These are phyloP conservation scores for Periglandula ipomoeae DNA, from an alignment of 2,329 filamentous ascomycete genomes.

Conservation along the genomic window DNA sequence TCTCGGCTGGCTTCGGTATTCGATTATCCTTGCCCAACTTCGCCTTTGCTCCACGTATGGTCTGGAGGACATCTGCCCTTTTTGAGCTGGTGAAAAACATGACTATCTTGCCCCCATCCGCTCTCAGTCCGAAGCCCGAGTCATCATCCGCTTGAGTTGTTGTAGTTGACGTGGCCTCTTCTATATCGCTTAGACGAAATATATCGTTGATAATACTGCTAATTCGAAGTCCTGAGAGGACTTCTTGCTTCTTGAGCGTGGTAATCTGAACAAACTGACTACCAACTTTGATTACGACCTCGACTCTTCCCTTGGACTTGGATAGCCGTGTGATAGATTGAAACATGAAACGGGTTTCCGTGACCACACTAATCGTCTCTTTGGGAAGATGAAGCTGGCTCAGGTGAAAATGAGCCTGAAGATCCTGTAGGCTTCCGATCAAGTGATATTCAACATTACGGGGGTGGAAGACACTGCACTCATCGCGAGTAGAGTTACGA, in stretches of 20 bases:
- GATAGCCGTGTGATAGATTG: constrained; percentile 57
- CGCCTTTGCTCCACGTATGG: constrained; percentile 52
- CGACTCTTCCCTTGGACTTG: constrained; percentile 61
- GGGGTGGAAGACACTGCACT: constrained; percentile 51
- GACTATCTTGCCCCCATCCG: constrained; percentile 60
- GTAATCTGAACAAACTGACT: constrained; percentile 63
- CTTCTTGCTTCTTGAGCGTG: constrained; percentile 59
- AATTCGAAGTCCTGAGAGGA: constrained; percentile 52
- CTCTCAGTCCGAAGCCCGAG: constrained; percentile 56
- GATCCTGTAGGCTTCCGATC: constrained; percentile 54
- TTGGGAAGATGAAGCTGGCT: constrained; percentile 59
- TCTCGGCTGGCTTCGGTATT: constrained; percentile 51
- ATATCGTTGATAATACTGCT: constrained; percentile 61
- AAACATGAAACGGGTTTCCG: constrained; percentile 56
- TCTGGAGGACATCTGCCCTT: constrained; percentile 53
- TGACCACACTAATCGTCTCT: constrained; percentile 60
- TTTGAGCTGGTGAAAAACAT: constrained; percentile 64
- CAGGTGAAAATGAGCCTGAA: constrained; percentile 58
- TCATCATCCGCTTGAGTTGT: constrained; percentile 57
- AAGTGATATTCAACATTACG: constrained; percentile 58
- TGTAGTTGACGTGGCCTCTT: constrained; percentile 48
- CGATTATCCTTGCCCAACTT: constrained; percentile 56
- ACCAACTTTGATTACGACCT: constrained; percentile 59
- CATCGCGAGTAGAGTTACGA: constrained; percentile 51
- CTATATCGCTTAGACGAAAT: constrained; percentile 57